Evolutionary conservation across 1,284 basidiomycete species (phyloP).

Genomic region (Ceratobasidium papillatum): DNA sequence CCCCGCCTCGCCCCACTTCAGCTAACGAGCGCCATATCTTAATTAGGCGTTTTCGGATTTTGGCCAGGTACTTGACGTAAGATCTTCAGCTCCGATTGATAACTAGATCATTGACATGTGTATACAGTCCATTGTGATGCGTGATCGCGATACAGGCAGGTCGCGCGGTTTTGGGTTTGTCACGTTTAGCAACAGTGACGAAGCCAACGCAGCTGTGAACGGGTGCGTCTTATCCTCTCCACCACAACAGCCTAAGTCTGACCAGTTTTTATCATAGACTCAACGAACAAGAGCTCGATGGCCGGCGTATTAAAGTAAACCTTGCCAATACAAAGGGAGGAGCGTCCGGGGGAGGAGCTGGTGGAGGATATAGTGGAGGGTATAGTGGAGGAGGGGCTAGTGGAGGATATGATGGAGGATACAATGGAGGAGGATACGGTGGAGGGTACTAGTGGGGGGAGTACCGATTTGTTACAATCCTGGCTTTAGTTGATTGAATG

Average conservation of each 20-base stretch:
- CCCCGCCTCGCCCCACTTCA: background rate
- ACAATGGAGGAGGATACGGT: background rate
- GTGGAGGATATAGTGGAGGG: background rate
- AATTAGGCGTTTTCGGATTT: slow-evolving; percentile 12
- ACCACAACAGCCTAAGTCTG: background rate
- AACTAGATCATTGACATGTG: background rate
- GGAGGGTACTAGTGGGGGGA: background rate
- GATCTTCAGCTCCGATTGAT: too few relatives aligned
- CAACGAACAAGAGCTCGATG: slow-evolving; percentile 95
- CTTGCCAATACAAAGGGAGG: slow-evolving; percentile 70
- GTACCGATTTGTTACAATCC: too few relatives aligned
- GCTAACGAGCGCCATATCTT: background rate
- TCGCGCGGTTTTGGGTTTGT: slow-evolving; percentile 98
- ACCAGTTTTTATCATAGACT: slow-evolving; percentile 53
- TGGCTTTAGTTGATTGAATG: too few relatives aligned
- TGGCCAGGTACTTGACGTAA: slow-evolving; percentile 40
- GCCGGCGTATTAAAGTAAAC: slow-evolving; percentile 92
- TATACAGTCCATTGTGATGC: slow-evolving; percentile 88
- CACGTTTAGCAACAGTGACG: slow-evolving; percentile 87
- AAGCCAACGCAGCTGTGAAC: slow-evolving; percentile 89
- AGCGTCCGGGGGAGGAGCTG: slow-evolving; percentile 46
- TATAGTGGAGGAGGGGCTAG: slow-evolving; percentile 7
- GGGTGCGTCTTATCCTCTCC: slow-evolving; percentile 50
- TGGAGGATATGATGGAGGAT: background rate
- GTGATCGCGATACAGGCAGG: slow-evolving; percentile 95